phyloP scores from a whole-genome alignment of 1,139 yeast species.

The Zygosaccharomyces pseudobailii region DNA sequence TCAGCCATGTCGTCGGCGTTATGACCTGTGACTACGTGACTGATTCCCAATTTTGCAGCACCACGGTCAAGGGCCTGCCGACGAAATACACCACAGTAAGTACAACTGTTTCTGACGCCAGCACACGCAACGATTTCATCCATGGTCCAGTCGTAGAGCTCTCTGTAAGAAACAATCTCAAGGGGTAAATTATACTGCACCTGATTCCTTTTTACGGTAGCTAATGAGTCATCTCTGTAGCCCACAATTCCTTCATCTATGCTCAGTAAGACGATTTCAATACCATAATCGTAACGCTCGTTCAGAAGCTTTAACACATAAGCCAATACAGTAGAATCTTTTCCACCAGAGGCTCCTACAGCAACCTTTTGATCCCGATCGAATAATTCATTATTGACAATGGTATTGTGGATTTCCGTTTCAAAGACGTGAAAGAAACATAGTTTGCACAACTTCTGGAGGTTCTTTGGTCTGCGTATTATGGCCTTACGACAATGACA shows the following conservation, averaged over 20 bases:
- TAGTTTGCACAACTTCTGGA: constrained; percentile 84
- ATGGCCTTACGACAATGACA: constrained; percentile 83
- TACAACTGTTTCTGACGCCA: constrained; percentile 90
- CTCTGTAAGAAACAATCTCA: constrained; percentile 84
- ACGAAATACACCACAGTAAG: constrained; percentile 95
- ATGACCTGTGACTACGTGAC: constrained; percentile 96
- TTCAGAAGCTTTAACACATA: constrained; percentile 80
- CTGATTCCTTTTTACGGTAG: constrained; percentile 92
- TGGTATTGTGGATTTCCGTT: constrained; percentile 92
- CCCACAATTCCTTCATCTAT: constrained; percentile 98
- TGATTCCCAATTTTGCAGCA: constrained; percentile 79
- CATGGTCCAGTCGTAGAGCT: constrained; percentile 95
- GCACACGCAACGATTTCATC: constrained; percentile 95
- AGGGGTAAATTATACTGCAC: constrained; percentile 82
- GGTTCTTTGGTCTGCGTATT: constrained; percentile 86
- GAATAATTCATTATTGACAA: constrained; percentile 64
- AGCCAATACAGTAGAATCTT: constrained; percentile 94
- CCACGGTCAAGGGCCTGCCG: constrained; percentile 97
- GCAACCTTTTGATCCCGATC: constrained; percentile 82
- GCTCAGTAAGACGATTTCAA: constrained; percentile 73
- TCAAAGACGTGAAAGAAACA: constrained; percentile 91
- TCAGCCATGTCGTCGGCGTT: constrained; percentile 99
- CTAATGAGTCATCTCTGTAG: constrained; percentile 93
- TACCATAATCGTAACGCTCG: constrained; percentile 82
- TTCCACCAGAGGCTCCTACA: constrained; percentile 98